phyloP scores from a whole-genome alignment of 805 yeast genomes.

The Ogataea degrootiae region DNA sequence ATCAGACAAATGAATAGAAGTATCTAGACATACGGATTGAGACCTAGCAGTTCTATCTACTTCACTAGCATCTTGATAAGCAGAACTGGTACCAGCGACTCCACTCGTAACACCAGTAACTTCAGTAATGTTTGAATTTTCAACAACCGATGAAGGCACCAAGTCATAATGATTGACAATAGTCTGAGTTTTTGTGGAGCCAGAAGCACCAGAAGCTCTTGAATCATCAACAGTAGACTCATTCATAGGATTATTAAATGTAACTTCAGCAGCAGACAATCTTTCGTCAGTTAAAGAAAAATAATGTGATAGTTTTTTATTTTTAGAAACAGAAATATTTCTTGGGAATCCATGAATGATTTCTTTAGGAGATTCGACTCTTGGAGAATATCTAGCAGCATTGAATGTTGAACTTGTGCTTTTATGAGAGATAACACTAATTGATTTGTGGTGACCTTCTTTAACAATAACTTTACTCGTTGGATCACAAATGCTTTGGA shows the following conservation, averaged over 20 bases:
- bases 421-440: constrained; percentile 16
- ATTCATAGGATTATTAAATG: constrained; percentile 20
- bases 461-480: constrained; percentile 14
- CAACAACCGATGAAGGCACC: not conserved
- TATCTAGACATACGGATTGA: not conserved
- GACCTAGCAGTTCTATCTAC: not conserved
- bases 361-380: constrained; percentile 1
- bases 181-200: not conserved
- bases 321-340: not conserved
- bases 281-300: no score
- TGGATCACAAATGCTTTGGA: constrained; percentile 28
- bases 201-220: not conserved
- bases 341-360: not conserved
- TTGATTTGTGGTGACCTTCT: constrained; percentile 18
- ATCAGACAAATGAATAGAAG: constrained; percentile 19
- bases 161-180: no score
- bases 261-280: constrained; percentile 4
- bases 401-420: constrained; percentile 1
- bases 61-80: not conserved
- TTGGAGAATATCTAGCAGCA: constrained; percentile 2
- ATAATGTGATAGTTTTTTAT: not conserved
- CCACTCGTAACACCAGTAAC: no score
- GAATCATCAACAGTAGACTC: constrained; percentile 16
- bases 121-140: not conserved
- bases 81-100: not conserved